Conservation (phyloP, 371 early-diverging fungal genomes). For the Dinochytrium kinnereticum region DNA sequence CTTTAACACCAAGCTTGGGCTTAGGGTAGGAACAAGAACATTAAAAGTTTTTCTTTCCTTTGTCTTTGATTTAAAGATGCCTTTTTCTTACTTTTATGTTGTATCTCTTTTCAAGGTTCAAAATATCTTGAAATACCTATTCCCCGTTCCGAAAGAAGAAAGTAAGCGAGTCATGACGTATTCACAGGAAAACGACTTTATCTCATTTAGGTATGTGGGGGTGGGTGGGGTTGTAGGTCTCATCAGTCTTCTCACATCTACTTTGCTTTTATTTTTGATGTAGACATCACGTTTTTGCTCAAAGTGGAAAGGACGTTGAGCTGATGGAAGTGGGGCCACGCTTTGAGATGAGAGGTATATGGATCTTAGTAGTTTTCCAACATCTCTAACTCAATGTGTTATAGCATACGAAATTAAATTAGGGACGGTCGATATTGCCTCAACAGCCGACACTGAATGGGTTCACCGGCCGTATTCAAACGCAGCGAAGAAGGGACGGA, state of each 20-base stretch:
- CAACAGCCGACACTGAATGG: conserved; percentile 96
- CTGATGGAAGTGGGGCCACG: conserved; percentile 97
- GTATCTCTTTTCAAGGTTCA: conserved; percentile 56
- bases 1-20: conserved; percentile 88
- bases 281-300: conserved; percentile 92
- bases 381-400: background rate
- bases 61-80: background rate
- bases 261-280: background rate
- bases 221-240: too few relatives aligned
- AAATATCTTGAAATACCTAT: conserved; percentile 92
- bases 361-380: background rate
- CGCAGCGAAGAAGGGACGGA: conserved; percentile 89
- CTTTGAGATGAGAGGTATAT: conserved; percentile 93
- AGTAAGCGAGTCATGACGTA: conserved; percentile 96
- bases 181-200: conserved; percentile 93
- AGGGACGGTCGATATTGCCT: conserved; percentile 93
- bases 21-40: too few relatives aligned
- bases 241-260: too few relatives aligned
- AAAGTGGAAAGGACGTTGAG: conserved; percentile 87
- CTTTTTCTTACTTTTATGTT: background rate
- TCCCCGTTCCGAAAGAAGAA: conserved; percentile 95
- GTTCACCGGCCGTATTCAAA: conserved; percentile 93
- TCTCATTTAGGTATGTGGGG: conserved; percentile 80
- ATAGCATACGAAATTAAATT: conserved; percentile 91
- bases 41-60: conserved; percentile 36